These are phyloP conservation scores for Cydonia oblonga DNA, from an alignment of 331 rosid genomes.

Conservation along the genomic window DNA sequence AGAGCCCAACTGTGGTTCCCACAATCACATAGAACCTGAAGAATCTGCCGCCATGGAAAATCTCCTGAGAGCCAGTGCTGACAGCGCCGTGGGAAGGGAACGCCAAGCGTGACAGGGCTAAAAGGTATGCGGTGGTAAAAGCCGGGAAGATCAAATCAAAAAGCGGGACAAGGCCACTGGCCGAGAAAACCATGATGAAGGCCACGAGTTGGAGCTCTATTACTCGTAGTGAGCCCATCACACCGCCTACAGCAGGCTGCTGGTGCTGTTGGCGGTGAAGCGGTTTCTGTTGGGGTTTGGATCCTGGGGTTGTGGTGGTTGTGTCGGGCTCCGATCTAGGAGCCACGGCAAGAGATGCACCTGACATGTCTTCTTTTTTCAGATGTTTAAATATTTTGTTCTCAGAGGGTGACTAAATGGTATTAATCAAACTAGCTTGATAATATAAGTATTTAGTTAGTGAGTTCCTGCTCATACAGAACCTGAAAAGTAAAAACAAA, in stretches of 20 bases:
- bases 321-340: slow-evolving; percentile 15
- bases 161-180: slow-evolving; percentile 77
- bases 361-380: slow-evolving; percentile 37
- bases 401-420: not conserved
- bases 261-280: not conserved
- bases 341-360: slow-evolving; percentile 49
- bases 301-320: not conserved
- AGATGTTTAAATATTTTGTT: not conserved
- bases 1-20: slow-evolving; percentile 65
- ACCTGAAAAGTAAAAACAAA: not conserved
- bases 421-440: not conserved
- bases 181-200: slow-evolving; percentile 81
- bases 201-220: slow-evolving; percentile 91
- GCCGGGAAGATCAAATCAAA: slow-evolving; percentile 68
- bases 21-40: slow-evolving; percentile 53
- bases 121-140: slow-evolving; percentile 48
- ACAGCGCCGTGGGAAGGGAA: slow-evolving; percentile 40
- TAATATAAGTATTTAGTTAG: not conserved
- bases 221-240: slow-evolving; percentile 74
- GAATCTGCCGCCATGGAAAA: slow-evolving; percentile 45
- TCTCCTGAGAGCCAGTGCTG: slow-evolving; percentile 11
- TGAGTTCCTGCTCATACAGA: not conserved
- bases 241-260: slow-evolving; percentile 17
- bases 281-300: not conserved
- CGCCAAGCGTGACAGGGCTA: slow-evolving; percentile 50